A percentile compares a stretch with the other conserved stretches of the same genome.
phyloP scores from a whole-genome alignment of 2,329 filamentous ascomycete species.

The Trichoderma koningiopsis region DNA sequence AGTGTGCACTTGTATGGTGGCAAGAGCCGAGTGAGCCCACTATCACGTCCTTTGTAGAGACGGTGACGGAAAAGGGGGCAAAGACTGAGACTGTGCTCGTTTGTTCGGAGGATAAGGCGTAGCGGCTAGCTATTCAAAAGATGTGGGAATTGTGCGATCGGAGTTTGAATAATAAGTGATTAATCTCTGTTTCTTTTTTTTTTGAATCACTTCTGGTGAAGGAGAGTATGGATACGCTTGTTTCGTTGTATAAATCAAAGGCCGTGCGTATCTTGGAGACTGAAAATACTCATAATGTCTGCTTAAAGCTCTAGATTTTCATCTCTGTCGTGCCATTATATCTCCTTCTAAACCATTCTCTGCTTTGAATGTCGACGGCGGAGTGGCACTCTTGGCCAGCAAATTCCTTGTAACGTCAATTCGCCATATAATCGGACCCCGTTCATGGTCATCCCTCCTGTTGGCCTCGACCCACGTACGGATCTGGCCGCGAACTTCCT shows the following conservation, averaged over 20 bases:
- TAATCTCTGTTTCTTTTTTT: neutral
- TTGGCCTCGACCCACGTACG: slow-evolving; percentile 40
- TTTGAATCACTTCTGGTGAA: neutral
- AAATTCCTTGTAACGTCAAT: slow-evolving; percentile 42
- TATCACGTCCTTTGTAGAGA: neutral
- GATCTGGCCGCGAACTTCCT: slow-evolving; percentile 43
- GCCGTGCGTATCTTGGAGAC: neutral
- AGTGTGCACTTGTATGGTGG: slow-evolving; percentile 1
- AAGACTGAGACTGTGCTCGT: neutral
- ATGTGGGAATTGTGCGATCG: neutral
- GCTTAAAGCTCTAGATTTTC: neutral
- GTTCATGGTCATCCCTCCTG: slow-evolving; percentile 35
- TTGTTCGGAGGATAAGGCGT: neutral
- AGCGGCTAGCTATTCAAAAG: neutral
- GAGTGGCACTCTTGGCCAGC: slow-evolving; percentile 38
- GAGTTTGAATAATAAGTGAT: neutral
- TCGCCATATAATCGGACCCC: slow-evolving; percentile 39
- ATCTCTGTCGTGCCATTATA: neutral
- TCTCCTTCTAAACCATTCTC: neutral
- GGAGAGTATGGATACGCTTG: neutral
- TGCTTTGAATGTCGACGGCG: slow-evolving; percentile 23
- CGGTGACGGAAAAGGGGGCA: neutral
- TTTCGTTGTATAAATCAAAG: neutral
- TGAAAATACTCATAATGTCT: neutral
- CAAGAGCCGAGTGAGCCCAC: neutral